These are phyloP conservation scores for Cladorrhinum sp. DNA, from an alignment of 2,329 filamentous ascomycete species.

Conservation along the genomic window DNA sequence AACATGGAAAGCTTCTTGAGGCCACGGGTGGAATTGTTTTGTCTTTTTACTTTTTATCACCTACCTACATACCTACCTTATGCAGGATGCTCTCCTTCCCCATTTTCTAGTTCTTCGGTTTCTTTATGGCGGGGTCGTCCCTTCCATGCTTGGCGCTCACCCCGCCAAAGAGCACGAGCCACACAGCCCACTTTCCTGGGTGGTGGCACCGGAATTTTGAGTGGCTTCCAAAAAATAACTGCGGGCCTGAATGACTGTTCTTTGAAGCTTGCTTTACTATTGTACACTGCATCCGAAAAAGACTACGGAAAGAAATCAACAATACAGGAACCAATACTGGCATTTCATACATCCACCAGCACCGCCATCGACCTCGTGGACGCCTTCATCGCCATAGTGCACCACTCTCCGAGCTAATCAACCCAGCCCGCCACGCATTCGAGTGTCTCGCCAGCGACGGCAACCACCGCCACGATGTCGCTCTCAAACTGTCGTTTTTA, in stretches of 20 bases:
- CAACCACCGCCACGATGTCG: conserved; percentile 35
- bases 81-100: too few relatives aligned
- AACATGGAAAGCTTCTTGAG: too few relatives aligned
- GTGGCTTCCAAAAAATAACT: conserved; percentile 23
- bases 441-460: conserved; percentile 26
- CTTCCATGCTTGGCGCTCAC: background rate
- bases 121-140: too few relatives aligned
- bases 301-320: background rate
- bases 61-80: too few relatives aligned
- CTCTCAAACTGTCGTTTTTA: conserved; percentile 40
- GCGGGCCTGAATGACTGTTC: conserved; percentile 22
- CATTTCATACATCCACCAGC: background rate
- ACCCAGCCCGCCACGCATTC: conserved; percentile 11
- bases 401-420: conserved; percentile 1
- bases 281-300: background rate
- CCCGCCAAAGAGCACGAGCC: conserved; percentile 24
- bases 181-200: conserved; percentile 22
- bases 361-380: background rate
- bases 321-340: background rate
- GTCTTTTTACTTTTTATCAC: too few relatives aligned
- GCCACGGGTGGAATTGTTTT: too few relatives aligned
- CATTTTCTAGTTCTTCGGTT: too few relatives aligned
- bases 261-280: conserved; percentile 13
- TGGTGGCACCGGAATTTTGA: conserved; percentile 24
- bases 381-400: background rate